phyloP scores from a whole-genome alignment of 345 rosid genomes.

The Cardamine chenopodiifolia region DNA sequence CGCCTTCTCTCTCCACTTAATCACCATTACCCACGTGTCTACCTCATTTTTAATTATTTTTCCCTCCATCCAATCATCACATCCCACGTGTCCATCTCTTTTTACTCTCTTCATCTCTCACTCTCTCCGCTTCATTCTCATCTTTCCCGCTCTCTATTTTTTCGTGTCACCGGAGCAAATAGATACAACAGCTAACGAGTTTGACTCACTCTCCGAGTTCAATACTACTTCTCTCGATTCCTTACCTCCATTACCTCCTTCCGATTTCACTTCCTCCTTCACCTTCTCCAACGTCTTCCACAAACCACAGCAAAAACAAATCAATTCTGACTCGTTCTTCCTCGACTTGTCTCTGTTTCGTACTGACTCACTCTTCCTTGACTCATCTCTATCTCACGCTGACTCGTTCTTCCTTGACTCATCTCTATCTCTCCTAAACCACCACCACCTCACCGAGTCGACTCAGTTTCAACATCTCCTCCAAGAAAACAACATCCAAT shows the following conservation, averaged over 20 bases:
- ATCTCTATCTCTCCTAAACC: slow-evolving; percentile 9
- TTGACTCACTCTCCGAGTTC: slow-evolving; percentile 30
- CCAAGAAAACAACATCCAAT: background rate
- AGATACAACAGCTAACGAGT: slow-evolving; percentile 3
- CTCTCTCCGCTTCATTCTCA: background rate
- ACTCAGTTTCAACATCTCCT: slow-evolving; percentile 16
- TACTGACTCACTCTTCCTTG: background rate
- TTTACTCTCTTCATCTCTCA: background rate
- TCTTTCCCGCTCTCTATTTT: background rate
- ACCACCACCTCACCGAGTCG: slow-evolving; percentile 12
- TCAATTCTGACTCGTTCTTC: background rate
- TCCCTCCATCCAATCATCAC: background rate
- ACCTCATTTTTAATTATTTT: background rate
- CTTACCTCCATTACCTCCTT: slow-evolving; percentile 39
- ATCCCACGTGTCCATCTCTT: background rate
- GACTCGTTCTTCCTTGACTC: slow-evolving; percentile 6
- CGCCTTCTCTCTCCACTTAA: slow-evolving; percentile 30
- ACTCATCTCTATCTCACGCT: background rate
- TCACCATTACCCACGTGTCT: slow-evolving; percentile 39
- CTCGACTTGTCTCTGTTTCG: slow-evolving; percentile 8
- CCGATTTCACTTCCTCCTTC: slow-evolving; percentile 30
- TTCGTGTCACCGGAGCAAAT: background rate
- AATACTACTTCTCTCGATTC: background rate
- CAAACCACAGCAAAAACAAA: background rate
- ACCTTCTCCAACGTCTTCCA: slow-evolving; percentile 18